Conservation (phyloP, 495 filamentous ascomycete species). For the Alectoria sarmentosa region DNA sequence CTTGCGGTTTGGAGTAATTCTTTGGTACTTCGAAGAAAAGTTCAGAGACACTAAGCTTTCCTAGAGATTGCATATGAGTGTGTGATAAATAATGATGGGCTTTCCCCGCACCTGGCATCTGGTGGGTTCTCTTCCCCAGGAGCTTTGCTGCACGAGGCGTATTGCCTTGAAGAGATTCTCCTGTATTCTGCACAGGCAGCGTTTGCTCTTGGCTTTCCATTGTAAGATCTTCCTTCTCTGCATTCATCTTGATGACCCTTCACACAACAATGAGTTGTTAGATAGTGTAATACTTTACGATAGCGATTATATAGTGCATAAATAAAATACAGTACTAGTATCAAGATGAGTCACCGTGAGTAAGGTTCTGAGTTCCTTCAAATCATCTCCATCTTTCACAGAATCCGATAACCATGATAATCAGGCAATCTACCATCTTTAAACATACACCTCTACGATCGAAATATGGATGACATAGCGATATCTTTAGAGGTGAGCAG, state of each 20-base stretch:
- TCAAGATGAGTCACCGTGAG: too few relatives aligned
- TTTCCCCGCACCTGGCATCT: constrained; percentile 34
- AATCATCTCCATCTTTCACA: neutral
- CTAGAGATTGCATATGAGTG: constrained; percentile 36
- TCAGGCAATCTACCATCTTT: constrained; percentile 10
- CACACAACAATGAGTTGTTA: too few relatives aligned
- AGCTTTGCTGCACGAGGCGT: constrained; percentile 41
- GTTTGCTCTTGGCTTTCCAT: too few relatives aligned
- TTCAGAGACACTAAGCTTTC: constrained; percentile 68
- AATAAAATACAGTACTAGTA: constrained; percentile 5
- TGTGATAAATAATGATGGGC: neutral
- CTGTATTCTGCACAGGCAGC: too few relatives aligned
- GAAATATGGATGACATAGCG: constrained; percentile 18
- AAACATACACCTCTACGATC: neutral
- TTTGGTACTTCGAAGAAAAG: constrained; percentile 78
- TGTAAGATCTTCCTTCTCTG: too few relatives aligned
- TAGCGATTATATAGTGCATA: neutral
- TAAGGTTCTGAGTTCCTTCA: too few relatives aligned
- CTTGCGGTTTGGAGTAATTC: constrained; percentile 56
- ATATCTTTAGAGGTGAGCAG: constrained; percentile 17
- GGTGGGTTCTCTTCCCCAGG: constrained; percentile 39
- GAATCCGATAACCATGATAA: constrained; percentile 2
- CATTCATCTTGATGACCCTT: too few relatives aligned
- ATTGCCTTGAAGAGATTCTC: constrained; percentile 5
- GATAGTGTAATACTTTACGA: constrained; percentile 9